Evolutionary conservation across 2,329 filamentous ascomycete species (phyloP).

Genomic region (Samsoniella hepiali): DNA sequence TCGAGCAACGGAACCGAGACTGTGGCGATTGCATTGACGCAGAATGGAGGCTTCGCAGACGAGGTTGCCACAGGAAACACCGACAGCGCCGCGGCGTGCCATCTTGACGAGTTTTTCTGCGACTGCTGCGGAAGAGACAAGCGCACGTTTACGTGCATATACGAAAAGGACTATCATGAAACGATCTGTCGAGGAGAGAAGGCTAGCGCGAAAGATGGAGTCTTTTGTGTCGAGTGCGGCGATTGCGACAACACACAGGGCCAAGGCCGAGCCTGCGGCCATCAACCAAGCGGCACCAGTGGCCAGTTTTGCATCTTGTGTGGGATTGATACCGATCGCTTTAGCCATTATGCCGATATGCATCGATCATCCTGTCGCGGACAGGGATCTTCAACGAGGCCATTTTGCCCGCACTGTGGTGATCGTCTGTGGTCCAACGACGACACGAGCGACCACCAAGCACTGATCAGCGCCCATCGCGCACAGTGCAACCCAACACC

Average conservation of each 20-base stretch:
- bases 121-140: not conserved
- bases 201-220: slow-evolving; percentile 5
- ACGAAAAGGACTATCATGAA: slow-evolving; percentile 19
- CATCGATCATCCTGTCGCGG: slow-evolving; percentile 1
- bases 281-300: not conserved
- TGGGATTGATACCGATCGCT: not conserved
- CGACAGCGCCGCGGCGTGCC: not conserved
- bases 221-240: slow-evolving; percentile 21
- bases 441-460: not conserved
- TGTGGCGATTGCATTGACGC: not conserved
- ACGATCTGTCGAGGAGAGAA: slow-evolving; percentile 8
- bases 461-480: not conserved
- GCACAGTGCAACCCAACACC: not conserved
- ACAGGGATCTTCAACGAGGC: not conserved
- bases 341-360: not conserved
- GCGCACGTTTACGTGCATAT: not conserved
- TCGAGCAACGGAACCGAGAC: not conserved
- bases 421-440: not conserved
- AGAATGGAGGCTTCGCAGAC: not conserved
- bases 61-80: not conserved
- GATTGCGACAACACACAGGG: not conserved
- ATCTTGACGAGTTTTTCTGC: not conserved
- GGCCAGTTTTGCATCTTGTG: not conserved
- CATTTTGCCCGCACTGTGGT: not conserved
- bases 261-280: not conserved